These are phyloP conservation scores for Ophiostoma novo-ulmi DNA, from an alignment of 2,329 filamentous ascomycete species.

Conservation along the genomic window DNA sequence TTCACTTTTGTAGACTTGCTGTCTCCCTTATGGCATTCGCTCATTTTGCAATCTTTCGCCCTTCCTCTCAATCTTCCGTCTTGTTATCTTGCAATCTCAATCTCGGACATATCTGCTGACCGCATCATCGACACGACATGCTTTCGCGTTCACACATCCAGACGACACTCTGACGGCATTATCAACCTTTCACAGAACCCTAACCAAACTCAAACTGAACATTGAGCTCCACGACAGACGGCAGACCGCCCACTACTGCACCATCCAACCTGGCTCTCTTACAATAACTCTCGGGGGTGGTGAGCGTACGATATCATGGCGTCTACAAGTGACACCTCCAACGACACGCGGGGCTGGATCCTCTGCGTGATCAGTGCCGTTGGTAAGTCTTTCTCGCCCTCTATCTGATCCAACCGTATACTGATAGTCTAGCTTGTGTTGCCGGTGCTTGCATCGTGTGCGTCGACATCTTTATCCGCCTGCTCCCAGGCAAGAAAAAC, in stretches of 20 bases:
- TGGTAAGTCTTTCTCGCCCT: slow-evolving; percentile 42
- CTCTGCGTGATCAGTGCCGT: slow-evolving; percentile 79
- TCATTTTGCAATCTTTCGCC: background rate
- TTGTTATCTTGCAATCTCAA: background rate
- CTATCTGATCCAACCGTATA: background rate
- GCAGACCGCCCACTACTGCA: background rate
- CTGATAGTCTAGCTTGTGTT: slow-evolving; percentile 51
- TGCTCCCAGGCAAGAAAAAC: slow-evolving; percentile 64
- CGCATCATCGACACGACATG: background rate
- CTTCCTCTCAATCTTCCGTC: background rate
- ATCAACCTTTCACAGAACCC: background rate
- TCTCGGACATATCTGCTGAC: background rate
- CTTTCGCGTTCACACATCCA: background rate
- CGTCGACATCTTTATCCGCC: slow-evolving; percentile 70
- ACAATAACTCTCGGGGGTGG: background rate
- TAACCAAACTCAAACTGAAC: background rate
- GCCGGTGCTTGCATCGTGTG: slow-evolving; percentile 80
- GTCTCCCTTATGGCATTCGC: background rate
- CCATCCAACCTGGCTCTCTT: background rate
- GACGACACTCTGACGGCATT: background rate
- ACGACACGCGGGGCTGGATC: slow-evolving; percentile 90
- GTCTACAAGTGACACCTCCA: slow-evolving; percentile 46
- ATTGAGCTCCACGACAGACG: background rate
- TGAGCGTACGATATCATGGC: slow-evolving; percentile 19
- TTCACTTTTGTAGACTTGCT: background rate